Conservation (phyloP, 2,329 filamentous ascomycete genomes). For the Talaromyces funiculosus region DNA sequence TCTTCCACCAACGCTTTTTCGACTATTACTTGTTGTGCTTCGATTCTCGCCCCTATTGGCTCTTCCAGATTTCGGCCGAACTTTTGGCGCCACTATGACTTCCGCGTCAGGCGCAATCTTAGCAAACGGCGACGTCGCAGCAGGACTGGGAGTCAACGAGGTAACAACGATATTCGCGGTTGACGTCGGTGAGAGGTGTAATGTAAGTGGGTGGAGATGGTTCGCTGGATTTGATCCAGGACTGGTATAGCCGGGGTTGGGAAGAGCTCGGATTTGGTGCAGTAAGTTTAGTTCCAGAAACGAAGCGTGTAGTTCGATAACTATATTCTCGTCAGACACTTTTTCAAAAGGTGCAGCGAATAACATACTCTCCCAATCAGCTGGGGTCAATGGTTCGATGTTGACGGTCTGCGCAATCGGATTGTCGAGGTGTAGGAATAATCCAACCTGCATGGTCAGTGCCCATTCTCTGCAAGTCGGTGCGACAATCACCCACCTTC, state of each 20-base stretch:
- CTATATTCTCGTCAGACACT: conserved; percentile 26
- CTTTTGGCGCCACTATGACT: conserved; percentile 94
- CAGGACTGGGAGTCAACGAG: conserved; percentile 69
- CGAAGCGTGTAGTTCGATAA: conserved; percentile 93
- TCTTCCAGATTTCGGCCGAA: conserved; percentile 63
- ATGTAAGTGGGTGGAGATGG: conserved; percentile 70
- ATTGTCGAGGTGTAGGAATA: conserved; percentile 77
- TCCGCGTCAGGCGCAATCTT: conserved; percentile 93
- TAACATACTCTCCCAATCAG: conserved; percentile 81
- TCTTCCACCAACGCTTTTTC: conserved; percentile 64
- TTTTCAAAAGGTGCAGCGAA: not conserved
- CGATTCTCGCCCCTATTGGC: conserved; percentile 77
- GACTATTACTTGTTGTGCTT: conserved; percentile 63
- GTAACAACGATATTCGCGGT: conserved; percentile 86
- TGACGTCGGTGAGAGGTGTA: conserved; percentile 91
- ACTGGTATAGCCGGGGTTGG: conserved; percentile 66
- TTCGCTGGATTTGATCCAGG: conserved; percentile 47
- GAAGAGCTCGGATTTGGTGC: conserved; percentile 85
- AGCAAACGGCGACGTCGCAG: conserved; percentile 68
- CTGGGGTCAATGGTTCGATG: conserved; percentile 89
- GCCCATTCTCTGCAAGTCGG: not conserved
- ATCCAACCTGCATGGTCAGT: conserved; percentile 45
- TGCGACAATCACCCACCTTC: conserved; percentile 50
- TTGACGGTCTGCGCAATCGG: conserved; percentile 89
- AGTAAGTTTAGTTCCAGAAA: conserved; percentile 93